A percentile compares a stretch with the other conserved stretches of the same genome.
phyloP scores from a whole-genome alignment of 2,329 filamentous ascomycete species.

The Diaporthe velutina region DNA sequence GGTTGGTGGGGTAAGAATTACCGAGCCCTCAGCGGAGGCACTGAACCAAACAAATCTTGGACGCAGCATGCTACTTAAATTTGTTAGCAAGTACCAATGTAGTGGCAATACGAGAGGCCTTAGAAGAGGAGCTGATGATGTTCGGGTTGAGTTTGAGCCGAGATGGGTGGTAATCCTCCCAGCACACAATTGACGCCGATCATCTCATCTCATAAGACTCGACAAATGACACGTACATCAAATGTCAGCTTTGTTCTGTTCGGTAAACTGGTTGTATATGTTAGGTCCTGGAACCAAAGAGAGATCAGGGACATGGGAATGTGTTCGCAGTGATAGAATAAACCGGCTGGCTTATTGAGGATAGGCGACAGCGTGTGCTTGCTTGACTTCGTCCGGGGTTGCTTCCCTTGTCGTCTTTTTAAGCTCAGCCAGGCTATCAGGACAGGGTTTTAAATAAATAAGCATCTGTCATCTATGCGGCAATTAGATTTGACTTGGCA shows the following conservation, averaged over 20 bases:
- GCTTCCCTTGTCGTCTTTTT: not conserved
- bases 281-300: not conserved
- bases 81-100: no score
- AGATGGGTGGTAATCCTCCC: not conserved
- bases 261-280: not conserved
- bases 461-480: not conserved
- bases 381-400: not conserved
- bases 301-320: accelerated
- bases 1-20: not conserved
- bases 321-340: no score
- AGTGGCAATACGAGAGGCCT: not conserved
- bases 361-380: not conserved
- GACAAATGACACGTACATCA: not conserved
- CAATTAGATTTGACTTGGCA: not conserved
- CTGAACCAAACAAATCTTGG: not conserved
- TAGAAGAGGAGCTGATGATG: not conserved
- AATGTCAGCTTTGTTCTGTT: not conserved
- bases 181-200: not conserved
- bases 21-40: not conserved
- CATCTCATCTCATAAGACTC: not conserved
- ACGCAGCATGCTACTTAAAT: not conserved
- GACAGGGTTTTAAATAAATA: not conserved
- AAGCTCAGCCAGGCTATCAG: not conserved
- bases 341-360: not conserved
- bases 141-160: not conserved